Evolutionary conservation across 1,284 basidiomycete genomes (phyloP), one percentile per base, ranked within the genome.

Genomic region (Ceratobasidium sp.): DNA sequence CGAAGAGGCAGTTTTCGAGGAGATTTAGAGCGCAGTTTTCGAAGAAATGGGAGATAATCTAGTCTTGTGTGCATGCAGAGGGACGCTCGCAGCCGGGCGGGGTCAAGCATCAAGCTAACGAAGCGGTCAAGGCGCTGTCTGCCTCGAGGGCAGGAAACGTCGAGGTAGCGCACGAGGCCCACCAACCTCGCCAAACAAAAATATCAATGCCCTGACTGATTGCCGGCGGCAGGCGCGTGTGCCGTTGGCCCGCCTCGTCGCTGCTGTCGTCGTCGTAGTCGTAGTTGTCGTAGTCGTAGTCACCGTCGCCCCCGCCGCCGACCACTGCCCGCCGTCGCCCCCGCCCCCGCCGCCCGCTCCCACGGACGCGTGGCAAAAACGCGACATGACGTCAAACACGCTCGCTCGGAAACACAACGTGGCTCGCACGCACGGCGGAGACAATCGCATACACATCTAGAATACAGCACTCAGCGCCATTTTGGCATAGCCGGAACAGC

Each of bases 171-270:
- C 49, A 61, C 66, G 59, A 57, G 65, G 56, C 52, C 66, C 46
- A 66, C 40, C 59, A 62, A 62, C 59, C 17, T 9, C 3, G 34
- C 59, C 59, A 62, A 62, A 62, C 84, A 83, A 76, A 91, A 93
- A 78, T 88, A 87, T 82, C 85, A 87, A 78, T 84, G 85, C 73
- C 86, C 86, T 79, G 87, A 88, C 76, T 44, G 59, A 44, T 40
- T 43, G 59, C 40, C 59, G 59, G 34, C 17, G 19, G 46, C n/a
- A 49, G 46, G 15, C 61, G 49, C 73, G 25, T 57, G 25, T 57
- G 5, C 19, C 8, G 56, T 25, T n/a, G 25, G 43, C 25, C 46
- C 49, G 62, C 44, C 13, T 11, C 17, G 46, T 8, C 46, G 11
- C 4, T 17, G 46, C 46, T n/a, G 4, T 17, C n/a, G 46, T 17